phyloP scores from a whole-genome alignment of 768 basidiomycete species.

The Boletus rufocinnamomeus region DNA sequence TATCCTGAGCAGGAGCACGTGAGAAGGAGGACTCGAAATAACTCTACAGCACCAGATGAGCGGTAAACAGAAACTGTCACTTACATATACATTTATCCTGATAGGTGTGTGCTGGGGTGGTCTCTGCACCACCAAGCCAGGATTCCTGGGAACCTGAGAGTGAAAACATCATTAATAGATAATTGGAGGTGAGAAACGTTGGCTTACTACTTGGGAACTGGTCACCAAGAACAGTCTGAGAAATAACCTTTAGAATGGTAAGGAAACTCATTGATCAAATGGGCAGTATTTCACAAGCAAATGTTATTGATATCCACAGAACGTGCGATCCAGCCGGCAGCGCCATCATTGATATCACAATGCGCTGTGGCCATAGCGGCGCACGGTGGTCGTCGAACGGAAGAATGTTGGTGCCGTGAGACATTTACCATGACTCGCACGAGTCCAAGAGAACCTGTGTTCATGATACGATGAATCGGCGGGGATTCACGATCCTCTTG shows the following conservation, averaged over 20 bases:
- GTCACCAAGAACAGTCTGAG: not conserved
- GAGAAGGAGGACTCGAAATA: slow-evolving; percentile 18
- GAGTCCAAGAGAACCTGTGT: not conserved
- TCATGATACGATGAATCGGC: not conserved
- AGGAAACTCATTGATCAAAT: not conserved
- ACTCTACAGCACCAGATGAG: not conserved
- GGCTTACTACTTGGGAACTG: slow-evolving; percentile 16
- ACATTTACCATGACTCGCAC: not conserved
- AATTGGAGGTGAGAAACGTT: slow-evolving; percentile 16
- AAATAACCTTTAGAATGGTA: not conserved
- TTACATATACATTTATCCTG: slow-evolving; percentile 21
- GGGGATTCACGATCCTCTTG: not conserved
- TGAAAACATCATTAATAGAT: not conserved
- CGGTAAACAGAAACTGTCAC: not conserved
- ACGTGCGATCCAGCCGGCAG: not conserved
- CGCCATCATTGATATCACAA: not conserved
- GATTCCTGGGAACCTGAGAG: slow-evolving; percentile 17
- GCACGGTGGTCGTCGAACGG: not conserved
- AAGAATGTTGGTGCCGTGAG: not conserved
- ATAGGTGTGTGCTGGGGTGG: slow-evolving; percentile 16
- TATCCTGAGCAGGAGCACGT: slow-evolving; percentile 4
- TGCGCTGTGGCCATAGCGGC: too few relatives aligned
- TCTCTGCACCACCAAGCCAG: not conserved
- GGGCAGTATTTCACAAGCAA: not conserved
- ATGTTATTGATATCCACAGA: not conserved